Base-by-base conservation (phyloP, 2,329 filamentous ascomycete genomes). In the Cordyceps javanica region DNA sequence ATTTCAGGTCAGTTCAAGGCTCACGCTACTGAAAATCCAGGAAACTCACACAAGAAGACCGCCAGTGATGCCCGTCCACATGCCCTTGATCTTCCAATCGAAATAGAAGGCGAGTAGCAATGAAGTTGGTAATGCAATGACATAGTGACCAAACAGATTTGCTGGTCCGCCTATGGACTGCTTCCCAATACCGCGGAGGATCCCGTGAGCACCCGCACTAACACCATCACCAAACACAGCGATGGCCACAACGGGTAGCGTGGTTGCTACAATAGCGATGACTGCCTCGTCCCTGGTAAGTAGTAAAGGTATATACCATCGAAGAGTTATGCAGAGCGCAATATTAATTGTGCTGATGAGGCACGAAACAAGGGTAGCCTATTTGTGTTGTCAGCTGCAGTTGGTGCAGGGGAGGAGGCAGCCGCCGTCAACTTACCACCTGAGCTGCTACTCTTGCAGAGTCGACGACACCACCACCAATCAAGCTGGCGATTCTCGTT, bases 171-270 rank as follows among this genome's bases (percentile, higher is more conserved):
- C 93, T 58, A 97, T 86, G 61, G 91, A 86, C 72, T 97, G 93
- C 58, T 89, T 84, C 3, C 94, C 94, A 16, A 97, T 82, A 16
- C 93, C 93, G 38, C 94, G 82, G 28, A 97, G 79, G 36, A 97
- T 79, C 30, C 92, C 93, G 66, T 94, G 92, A 57, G 89, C 91
- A 39, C 87, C 87, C 3, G 89, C 83, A 0, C 89, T 85, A 16
- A 96, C 70, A 1, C 89, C 86, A 70, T 99, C 93, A 65, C 95
- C 92, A 23, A 96, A 80, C 69, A 97, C 91, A 78, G 97, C 95
- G 1, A 90, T 82, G 0, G 91, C 91, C 59, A 89, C 90, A 3
- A 97, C 74, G 0, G 91, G 92, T 32, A 97, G 79, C 2, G 91
- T 82, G 2, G 73, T 71, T 1, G 89, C 82, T n/a, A 90, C 87